Evolutionary conservation across 257 asterid species (phyloP).

Genomic region (Solanum megistacrolobum): DNA sequence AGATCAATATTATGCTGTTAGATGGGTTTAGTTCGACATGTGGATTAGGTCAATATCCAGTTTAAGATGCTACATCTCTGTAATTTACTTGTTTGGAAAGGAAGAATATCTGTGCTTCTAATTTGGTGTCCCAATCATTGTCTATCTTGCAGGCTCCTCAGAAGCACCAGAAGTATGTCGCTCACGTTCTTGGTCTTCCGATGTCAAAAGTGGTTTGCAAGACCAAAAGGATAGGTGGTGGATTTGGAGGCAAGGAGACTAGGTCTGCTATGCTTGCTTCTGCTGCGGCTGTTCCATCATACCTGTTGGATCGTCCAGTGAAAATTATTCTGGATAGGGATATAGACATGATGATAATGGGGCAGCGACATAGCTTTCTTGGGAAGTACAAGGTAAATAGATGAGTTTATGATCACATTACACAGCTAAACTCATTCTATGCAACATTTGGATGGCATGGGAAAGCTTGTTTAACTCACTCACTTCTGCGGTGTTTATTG

Average conservation of each 20-base stretch:
- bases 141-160: constrained; percentile 55
- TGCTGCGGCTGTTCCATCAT: constrained; percentile 80
- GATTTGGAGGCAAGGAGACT: constrained; percentile 98
- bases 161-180: constrained; percentile 86
- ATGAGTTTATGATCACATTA: neutral
- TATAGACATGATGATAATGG: constrained; percentile 83
- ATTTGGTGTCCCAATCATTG: neutral
- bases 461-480: neutral
- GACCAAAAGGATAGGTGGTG: constrained; percentile 97
- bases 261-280: constrained; percentile 82
- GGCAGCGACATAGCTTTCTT: constrained; percentile 92
- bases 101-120: neutral
- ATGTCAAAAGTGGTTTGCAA: constrained; percentile 98
- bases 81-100: neutral
- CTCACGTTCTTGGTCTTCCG: constrained; percentile 84
- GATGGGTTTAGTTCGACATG: neutral
- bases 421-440: neutral
- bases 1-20: neutral
- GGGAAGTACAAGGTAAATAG: constrained; percentile 78
- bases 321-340: constrained; percentile 82
- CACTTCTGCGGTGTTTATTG: neutral
- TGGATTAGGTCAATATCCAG: neutral
- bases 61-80: neutral
- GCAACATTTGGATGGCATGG: neutral
- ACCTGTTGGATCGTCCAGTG: constrained; percentile 76